Evolutionary conservation across 129 eudicot species (phyloP), one percentile per base, ranked within the genome.

Genomic region (Heracleum sosnowskyi): DNA sequence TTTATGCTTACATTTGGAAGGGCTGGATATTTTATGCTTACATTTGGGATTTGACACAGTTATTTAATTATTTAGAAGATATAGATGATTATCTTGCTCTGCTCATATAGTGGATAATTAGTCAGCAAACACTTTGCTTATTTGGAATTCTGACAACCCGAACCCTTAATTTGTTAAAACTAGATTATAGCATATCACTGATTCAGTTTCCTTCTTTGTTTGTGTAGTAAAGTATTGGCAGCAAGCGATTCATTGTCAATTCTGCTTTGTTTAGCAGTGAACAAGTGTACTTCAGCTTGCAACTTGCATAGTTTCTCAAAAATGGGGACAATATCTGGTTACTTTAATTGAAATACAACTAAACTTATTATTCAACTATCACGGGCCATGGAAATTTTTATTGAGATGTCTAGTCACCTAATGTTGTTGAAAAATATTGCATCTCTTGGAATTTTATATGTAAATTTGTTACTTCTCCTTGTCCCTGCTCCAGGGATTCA

Each of bases 11-110:
- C 77, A 40, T 81, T 75, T 42, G 41, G 70, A 78, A 80, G 75
- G 87, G 73, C 77, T 82, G 77, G 75, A 75, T 86, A 79, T 64
- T 82, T 62, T 41, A 72, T 80, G 71, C 62, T 79, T 24, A 77
- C 77, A 40, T 81, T 75, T 42, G 41, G 70, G 64, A 53, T 36
- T 76, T 37, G 74, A n/a, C 51, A 57, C 79, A 49, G 24, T 39
- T 77, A 53, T 40, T 77, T 51, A 81, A 64, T 75, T 35, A 60
- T 74, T 24, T 80, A 15, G 16, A 73, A 51, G 66, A 6, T 37
- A 20, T 41, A 51, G 74, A 29, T 77, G 49, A 11, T 76, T 34
- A 51, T 76, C 17, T 55, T 26, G 63, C 7, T 76, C 41, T 17
- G 17, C 46, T 10, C 34, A 36, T 45, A 20, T 69, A 69, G 40